These are phyloP conservation scores for Elongisporangium prolatum DNA, from an alignment of 352 stramenopile species.

Conservation along the genomic window DNA sequence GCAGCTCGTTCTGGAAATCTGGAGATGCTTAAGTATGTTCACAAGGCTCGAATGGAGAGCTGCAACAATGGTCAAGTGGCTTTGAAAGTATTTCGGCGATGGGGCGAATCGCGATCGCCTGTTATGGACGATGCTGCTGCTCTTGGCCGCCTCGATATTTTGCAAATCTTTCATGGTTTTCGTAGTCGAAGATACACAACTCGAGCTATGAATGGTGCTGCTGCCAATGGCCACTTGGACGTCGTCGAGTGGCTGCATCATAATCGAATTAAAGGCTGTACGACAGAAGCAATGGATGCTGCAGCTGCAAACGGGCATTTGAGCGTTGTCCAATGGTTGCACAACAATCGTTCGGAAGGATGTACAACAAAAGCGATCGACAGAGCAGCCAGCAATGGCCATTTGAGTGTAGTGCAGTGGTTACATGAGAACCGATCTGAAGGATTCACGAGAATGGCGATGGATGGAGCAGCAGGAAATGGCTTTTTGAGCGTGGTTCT, in stretches of 20 bases:
- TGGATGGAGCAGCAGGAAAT: no score
- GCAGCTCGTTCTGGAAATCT: no score
- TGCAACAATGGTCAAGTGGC: no score
- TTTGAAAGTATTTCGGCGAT: no score
- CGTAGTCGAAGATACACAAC: neutral
- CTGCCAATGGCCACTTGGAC: constrained; percentile 23
- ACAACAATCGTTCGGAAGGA: constrained; percentile 15
- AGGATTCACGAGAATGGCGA: neutral
- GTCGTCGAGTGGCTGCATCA: constrained; percentile 26
- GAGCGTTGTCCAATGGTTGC: constrained; percentile 25
- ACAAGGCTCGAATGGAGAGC: no score
- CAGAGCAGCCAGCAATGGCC: constrained; percentile 10
- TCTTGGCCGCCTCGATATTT: neutral
- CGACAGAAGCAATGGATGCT: constrained; percentile 26
- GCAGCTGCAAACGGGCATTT: constrained; percentile 30
- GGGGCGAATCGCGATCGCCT: no score
- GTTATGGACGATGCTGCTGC: no score
- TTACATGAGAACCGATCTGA: neutral
- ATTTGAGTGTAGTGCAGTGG: constrained; percentile 14
- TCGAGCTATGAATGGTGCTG: constrained; percentile 17
- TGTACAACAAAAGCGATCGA: constrained; percentile 26
- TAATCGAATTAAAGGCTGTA: constrained; percentile 25
- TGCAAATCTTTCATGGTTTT: neutral
- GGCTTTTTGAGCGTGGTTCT: no score
- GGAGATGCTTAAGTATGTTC: no score